A percentile compares a stretch with the other conserved stretches of the same genome.
These are phyloP conservation scores for Ustanciosporium gigantosporum DNA, from an alignment of 1,284 basidiomycete genomes.

Conservation along the genomic window DNA sequence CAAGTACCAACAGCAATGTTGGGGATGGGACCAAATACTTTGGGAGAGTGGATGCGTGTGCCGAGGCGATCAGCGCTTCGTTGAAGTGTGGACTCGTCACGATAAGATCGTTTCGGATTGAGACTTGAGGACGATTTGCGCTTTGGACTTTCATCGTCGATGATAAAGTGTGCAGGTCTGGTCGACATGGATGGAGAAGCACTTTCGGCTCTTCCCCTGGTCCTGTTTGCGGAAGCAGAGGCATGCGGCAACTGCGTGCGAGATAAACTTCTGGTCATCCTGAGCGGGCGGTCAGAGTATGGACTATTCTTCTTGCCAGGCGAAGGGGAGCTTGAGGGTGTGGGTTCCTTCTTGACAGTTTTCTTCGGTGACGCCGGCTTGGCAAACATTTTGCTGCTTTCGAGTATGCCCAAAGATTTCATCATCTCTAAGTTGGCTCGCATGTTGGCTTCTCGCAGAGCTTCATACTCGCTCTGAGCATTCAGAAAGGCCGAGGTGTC, in stretches of 20 bases:
- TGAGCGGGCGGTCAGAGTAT: no score
- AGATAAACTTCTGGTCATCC: no score
- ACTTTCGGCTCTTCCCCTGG: background rate
- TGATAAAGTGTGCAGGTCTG: no score
- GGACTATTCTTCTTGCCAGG: no score
- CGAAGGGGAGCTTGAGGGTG: no score
- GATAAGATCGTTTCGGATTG: background rate
- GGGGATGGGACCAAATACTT: constrained; percentile 61
- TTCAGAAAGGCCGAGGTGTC: no score
- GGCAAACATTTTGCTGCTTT: constrained; percentile 1
- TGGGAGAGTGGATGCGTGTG: constrained; percentile 32
- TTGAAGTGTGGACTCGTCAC: constrained; percentile 1
- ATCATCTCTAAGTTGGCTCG: constrained; percentile 27
- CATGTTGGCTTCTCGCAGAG: constrained; percentile 16
- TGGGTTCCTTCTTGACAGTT: no score
- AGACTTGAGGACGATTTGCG: no score
- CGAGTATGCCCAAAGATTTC: constrained; percentile 24
- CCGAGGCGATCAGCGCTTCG: constrained; percentile 23
- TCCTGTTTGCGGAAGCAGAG: no score
- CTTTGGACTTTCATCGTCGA: no score
- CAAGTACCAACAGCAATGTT: constrained; percentile 36
- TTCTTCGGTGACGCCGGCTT: background rate
- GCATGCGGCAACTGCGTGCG: no score
- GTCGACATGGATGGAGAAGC: no score
- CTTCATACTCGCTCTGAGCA: constrained; percentile 17